Conservation (phyloP, 495 filamentous ascomycete genomes). For the Penicillium cinerascens region DNA sequence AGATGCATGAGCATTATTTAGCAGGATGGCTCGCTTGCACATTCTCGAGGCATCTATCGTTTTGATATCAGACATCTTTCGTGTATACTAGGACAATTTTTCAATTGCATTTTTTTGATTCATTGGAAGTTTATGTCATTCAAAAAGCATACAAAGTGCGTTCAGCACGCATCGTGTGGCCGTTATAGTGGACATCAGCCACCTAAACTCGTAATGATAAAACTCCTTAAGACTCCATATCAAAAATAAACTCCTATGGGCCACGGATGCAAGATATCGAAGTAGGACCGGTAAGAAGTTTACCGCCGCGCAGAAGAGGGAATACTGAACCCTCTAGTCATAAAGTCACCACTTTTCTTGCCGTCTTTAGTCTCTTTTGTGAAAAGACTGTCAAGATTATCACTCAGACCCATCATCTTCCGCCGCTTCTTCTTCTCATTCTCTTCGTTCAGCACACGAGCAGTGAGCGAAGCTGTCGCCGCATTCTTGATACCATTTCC, state of each 20-base stretch:
- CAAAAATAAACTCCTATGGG: slow-evolving; percentile 1
- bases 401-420: slow-evolving; percentile 62
- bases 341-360: slow-evolving; percentile 65
- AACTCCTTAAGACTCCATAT: slow-evolving; percentile 3
- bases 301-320: slow-evolving; percentile 40
- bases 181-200: slow-evolving; percentile 1
- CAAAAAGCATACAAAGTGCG: slow-evolving; percentile 23
- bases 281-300: background rate
- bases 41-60: slow-evolving; percentile 2
- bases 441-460: slow-evolving; percentile 80
- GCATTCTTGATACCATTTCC: slow-evolving; percentile 73
- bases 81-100: slow-evolving; percentile 28
- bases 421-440: slow-evolving; percentile 75
- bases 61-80: slow-evolving; percentile 17
- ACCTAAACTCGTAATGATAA: background rate
- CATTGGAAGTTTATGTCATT: background rate
- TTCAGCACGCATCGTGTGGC: background rate
- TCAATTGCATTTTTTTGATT: slow-evolving; percentile 16
- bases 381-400: slow-evolving; percentile 69
- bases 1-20: background rate
- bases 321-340: slow-evolving; percentile 71
- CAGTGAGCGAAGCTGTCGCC: slow-evolving; percentile 78
- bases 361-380: slow-evolving; percentile 50
- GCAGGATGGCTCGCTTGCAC: background rate
- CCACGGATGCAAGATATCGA: background rate